Conservation (phyloP, 306 rosid species). For the Adenanthera pavonina region DNA sequence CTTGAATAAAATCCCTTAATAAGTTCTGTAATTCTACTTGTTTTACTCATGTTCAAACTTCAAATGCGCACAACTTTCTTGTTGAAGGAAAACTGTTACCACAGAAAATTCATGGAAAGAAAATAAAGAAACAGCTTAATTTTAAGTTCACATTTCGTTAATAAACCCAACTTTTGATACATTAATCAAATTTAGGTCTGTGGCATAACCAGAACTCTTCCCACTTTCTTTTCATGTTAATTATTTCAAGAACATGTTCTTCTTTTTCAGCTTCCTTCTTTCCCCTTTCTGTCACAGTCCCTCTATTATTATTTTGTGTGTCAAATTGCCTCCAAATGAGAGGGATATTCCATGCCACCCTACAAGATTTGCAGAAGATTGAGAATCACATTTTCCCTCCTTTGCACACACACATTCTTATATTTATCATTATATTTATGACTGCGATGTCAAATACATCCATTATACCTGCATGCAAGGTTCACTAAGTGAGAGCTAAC, state of each 20-base stretch:
- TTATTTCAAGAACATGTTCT: conserved; percentile 2
- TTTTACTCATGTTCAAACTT: conserved; percentile 1
- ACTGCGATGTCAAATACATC: neutral
- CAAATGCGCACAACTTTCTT: neutral
- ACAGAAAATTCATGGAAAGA: neutral
- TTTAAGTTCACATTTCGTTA: neutral
- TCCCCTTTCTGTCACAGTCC: neutral
- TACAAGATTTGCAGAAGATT: conserved; percentile 9
- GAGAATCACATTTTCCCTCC: conserved; percentile 8
- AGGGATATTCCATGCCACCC: neutral
- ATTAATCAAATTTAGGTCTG: neutral
- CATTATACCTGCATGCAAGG: neutral
- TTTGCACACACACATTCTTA: neutral
- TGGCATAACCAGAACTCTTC: conserved; percentile 15
- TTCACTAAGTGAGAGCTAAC: neutral
- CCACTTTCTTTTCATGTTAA: neutral
- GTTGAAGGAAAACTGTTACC: neutral
- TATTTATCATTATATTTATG: neutral
- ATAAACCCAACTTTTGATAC: conserved; percentile 4
- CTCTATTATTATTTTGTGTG: neutral
- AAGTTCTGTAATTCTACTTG: neutral
- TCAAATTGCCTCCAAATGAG: neutral
- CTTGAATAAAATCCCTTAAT: neutral
- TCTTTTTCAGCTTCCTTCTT: conserved; percentile 19
- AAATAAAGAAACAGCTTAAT: conserved; percentile 1